Base-by-base conservation (phyloP, 768 basidiomycete species). In the Boletus barrowsii region DNA sequence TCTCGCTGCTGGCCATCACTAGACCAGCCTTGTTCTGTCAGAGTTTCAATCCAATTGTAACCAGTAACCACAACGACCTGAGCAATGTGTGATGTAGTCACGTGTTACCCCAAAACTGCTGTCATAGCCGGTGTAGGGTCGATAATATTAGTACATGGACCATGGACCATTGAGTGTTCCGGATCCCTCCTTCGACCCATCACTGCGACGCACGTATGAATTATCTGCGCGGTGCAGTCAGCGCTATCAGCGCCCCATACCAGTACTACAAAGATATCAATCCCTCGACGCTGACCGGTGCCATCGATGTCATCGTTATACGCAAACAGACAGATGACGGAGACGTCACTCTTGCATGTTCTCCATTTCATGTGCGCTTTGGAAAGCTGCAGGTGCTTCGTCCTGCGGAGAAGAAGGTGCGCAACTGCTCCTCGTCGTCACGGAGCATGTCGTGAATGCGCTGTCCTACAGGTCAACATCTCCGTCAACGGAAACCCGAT, bases 301-400 rank as follows among this genome's bases (percentile, higher is more conserved):
- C 97, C 42, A 97, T 98, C 80, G 96, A 99, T 79, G 92, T 99
- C 72, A 94, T 99, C 65, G 96, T 98, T 61, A 84, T 99, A 44
- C 83, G 87, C 58, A 83, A 87, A 44, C 84, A 83, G 22, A 74
- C 81, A n/a, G 76, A 79, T 60, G 74, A 79, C 58, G 84, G 86
- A 51, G 80, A 77, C 43, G 77, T 76, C 30, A 87, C 86, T 63
- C 82, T 97, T 15, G 88, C 83, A 1, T 97, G 94, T 68, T 93
- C 92, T 3, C 97, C 96, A 1, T 99, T 99, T 66, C 97, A 98
- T 69, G 95, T 99, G 42, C 79, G 96, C 56, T 98, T 98, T 71
- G 97, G 97, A 47, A 98, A 98, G 79, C 87, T 93, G 79, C 93
- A 96, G 72, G 92, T 98, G 10, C 79, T 98, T 13, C 77, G 93